A percentile compares a stretch with the other conserved stretches of the same genome.
These are phyloP conservation scores for Fagus sylvatica DNA, from an alignment of 306 rosid species.

Conservation along the genomic window DNA sequence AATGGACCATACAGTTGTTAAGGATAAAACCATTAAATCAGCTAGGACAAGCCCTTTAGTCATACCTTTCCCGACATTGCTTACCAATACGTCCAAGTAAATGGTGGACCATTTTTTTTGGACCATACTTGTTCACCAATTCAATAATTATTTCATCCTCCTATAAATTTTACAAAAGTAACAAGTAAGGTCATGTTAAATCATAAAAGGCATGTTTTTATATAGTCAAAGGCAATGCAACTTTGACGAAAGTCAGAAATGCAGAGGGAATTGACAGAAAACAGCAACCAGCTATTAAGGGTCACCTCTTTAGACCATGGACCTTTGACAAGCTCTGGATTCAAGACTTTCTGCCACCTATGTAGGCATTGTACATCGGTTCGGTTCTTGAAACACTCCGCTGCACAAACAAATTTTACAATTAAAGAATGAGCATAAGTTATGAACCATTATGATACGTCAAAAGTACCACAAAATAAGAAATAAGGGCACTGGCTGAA, in stretches of 20 bases:
- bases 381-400: slow-evolving; percentile 92
- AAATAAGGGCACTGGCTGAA: not conserved
- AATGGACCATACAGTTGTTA: not conserved
- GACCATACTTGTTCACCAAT: slow-evolving; percentile 78
- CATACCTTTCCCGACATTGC: slow-evolving; percentile 99
- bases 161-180: slow-evolving; percentile 45
- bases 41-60: slow-evolving; percentile 3
- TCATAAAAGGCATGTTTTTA: slow-evolving; percentile 4
- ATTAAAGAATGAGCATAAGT: too few relatives aligned
- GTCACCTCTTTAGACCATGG: slow-evolving; percentile 99
- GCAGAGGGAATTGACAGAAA: slow-evolving; percentile 15
- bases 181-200: slow-evolving; percentile 20
- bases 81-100: slow-evolving; percentile 99
- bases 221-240: not conserved
- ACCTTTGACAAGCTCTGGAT: slow-evolving; percentile 97
- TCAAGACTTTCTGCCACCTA: slow-evolving; percentile 99
- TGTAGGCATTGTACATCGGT: slow-evolving; percentile 98
- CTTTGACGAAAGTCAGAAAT: not conserved
- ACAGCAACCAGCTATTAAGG: slow-evolving; percentile 9
- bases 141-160: slow-evolving; percentile 85
- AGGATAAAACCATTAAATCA: slow-evolving; percentile 4
- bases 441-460: slow-evolving; percentile 12
- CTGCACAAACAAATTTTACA: slow-evolving; percentile 47
- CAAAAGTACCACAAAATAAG: slow-evolving; percentile 21
- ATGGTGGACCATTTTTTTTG: slow-evolving; percentile 96